Conservation (phyloP, 2,329 filamentous ascomycete species). For the Alternaria infectoria region DNA sequence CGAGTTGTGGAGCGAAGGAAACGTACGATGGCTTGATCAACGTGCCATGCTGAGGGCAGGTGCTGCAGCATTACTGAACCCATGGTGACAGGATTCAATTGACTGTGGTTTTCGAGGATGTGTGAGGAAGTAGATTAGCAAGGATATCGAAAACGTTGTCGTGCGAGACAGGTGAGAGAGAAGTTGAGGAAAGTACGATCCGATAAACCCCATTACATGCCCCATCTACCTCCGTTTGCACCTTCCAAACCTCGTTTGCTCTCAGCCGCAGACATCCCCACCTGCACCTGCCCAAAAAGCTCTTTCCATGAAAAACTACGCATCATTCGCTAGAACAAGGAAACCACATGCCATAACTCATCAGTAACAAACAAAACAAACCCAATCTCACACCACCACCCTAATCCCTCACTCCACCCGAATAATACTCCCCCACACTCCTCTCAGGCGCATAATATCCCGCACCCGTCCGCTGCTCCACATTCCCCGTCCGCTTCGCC, state of each 20-base stretch:
- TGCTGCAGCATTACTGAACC: constrained; percentile 90
- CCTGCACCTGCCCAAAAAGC: background rate
- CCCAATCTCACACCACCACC: background rate
- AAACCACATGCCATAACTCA: background rate
- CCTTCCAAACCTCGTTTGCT: background rate
- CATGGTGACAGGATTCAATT: constrained; percentile 48
- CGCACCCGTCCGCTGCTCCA: constrained; percentile 2
- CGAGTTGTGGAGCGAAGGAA: background rate
- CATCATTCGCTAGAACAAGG: background rate
- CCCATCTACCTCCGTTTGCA: background rate
- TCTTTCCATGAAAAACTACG: background rate
- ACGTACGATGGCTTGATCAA: constrained; percentile 82
- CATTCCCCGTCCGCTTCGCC: constrained; percentile 19
- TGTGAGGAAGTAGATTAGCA: no score
- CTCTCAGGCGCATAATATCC: constrained; percentile 35
- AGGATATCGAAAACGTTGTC: no score
- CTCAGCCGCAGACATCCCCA: background rate
- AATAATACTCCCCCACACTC: constrained; percentile 29
- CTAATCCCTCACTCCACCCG: constrained; percentile 10
- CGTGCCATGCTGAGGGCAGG: constrained; percentile 89
- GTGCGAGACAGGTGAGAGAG: background rate
- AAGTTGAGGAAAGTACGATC: background rate
- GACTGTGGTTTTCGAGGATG: background rate
- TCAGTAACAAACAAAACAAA: background rate
- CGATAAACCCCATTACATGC: background rate